Evolutionary conservation across 208 protist species (phyloP), one percentile per base, ranked within the genome.

Genomic region (Crithidia brevicula): DNA sequence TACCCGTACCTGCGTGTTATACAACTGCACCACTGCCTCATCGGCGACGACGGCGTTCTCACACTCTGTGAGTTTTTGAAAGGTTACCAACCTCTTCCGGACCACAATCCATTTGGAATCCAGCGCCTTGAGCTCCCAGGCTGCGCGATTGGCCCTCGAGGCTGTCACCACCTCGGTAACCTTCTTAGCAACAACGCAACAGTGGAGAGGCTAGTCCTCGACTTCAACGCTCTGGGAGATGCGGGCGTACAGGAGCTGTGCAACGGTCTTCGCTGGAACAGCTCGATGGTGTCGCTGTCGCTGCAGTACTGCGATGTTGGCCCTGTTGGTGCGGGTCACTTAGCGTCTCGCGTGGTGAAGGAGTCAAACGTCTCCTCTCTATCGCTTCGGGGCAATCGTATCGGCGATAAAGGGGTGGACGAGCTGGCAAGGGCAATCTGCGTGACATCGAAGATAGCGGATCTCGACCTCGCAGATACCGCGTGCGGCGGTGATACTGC

Each of bases 11-110:
- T 95, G n/a, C 79, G 86, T 5, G 74, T 84, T 15, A 72, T 94
- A 60, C 83, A 90, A 46, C 65, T 94, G 40, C 85, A 93, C 47
- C 83, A 91, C 77, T 89, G 82, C 38, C 42, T 53, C 0, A 49
- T 93, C 36, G 84, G 84, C 5, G 92, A 97, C 67, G 88, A 97
- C 49, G 85, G 90, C 67, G 69, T 91, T n/a, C 81, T 97, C 33
- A 33, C 75, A 5, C 63, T 97, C 50, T 78, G 79, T 15, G 82
- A 93, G 22, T 97, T 97, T 68, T 34, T 97, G 13, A 74, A 83
- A 30, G 23, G 74, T 1, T 95, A 97, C 75, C 83, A 82, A 34
- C 88, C 89, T 0, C 49, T 77, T 15, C 77, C 79, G 0, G 85
- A 92, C 40, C 74, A 74, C 33, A 96, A 96, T 59, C 88, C 91